These are phyloP conservation scores for Ogataea methanolica DNA, from an alignment of 805 yeast genomes.

Conservation along the genomic window DNA sequence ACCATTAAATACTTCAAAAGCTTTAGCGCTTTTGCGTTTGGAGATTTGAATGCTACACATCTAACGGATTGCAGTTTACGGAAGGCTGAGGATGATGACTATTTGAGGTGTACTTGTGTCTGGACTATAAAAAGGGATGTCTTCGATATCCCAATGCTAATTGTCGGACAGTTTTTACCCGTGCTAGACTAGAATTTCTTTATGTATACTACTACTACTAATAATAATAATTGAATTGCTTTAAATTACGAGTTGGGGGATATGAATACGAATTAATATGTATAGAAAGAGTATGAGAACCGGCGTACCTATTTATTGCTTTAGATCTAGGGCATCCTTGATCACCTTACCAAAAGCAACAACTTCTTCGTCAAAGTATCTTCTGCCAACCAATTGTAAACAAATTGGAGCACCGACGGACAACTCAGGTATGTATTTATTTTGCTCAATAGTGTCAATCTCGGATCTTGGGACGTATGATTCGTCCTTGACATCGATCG, in stretches of 20 bases:
- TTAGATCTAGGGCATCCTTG: constrained; percentile 19
- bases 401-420: constrained; percentile 52
- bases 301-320: constrained; percentile 1
- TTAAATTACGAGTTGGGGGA: not conserved
- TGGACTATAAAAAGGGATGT: constrained; percentile 85
- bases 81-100: constrained; percentile 35
- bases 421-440: constrained; percentile 41
- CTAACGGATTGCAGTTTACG: constrained; percentile 45
- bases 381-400: constrained; percentile 48
- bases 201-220: not conserved
- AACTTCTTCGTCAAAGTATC: constrained; percentile 55
- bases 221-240: not conserved
- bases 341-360: constrained; percentile 34
- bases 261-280: not conserved
- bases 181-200: constrained; percentile 34
- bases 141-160: constrained; percentile 79
- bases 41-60: constrained; percentile 50
- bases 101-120: constrained; percentile 62
- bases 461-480: constrained; percentile 38
- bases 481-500: constrained; percentile 43
- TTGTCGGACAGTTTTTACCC: constrained; percentile 78
- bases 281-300: not conserved
- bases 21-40: constrained; percentile 70
- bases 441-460: constrained; percentile 45
- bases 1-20: constrained; percentile 68